Percentiles rank a stretch among this genome's conserved stretches.
These are phyloP conservation scores for Sporothrix pseudoabietina DNA, from an alignment of 2,329 filamentous ascomycete genomes.

Conservation along the genomic window DNA sequence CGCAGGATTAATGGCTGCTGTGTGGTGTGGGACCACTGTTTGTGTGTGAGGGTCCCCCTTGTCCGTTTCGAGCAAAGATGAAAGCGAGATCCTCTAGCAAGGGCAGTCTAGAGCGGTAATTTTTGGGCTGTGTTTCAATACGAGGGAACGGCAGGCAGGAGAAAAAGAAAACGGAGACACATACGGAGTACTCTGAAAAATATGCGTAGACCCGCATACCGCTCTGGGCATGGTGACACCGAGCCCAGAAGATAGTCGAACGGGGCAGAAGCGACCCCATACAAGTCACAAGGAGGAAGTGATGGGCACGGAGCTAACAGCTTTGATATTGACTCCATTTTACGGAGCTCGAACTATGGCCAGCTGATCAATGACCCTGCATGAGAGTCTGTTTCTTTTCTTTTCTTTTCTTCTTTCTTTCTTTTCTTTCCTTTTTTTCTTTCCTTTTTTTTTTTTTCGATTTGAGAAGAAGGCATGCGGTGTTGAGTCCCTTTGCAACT, in stretches of 20 bases:
- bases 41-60: not conserved
- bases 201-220: not conserved
- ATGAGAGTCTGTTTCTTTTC: not conserved
- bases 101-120: not conserved
- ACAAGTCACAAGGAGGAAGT: slow-evolving; percentile 15
- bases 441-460: not conserved
- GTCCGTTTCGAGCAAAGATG: slow-evolving; percentile 13
- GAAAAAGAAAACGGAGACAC: slow-evolving; percentile 4
- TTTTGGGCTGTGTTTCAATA: slow-evolving; percentile 22
- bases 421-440: not conserved
- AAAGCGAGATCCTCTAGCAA: slow-evolving; percentile 11
- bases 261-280: slow-evolving; percentile 15
- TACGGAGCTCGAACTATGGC: not conserved
- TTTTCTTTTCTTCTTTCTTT: not conserved
- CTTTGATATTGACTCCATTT: slow-evolving; percentile 3
- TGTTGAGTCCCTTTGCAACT: not conserved
- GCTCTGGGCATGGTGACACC: not conserved
- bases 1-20: not conserved
- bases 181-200: not conserved
- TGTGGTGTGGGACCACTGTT: no score
- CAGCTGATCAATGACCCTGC: slow-evolving; percentile 15
- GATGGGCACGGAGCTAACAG: slow-evolving; percentile 11
- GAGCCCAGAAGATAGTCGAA: slow-evolving; percentile 2
- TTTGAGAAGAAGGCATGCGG: not conserved
- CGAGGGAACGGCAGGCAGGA: slow-evolving; percentile 13